A percentile compares a stretch with the other conserved stretches of the same genome.
These are phyloP conservation scores for Scytalidium sp. DNA, from an alignment of 2,329 filamentous ascomycete species.

Conservation along the genomic window DNA sequence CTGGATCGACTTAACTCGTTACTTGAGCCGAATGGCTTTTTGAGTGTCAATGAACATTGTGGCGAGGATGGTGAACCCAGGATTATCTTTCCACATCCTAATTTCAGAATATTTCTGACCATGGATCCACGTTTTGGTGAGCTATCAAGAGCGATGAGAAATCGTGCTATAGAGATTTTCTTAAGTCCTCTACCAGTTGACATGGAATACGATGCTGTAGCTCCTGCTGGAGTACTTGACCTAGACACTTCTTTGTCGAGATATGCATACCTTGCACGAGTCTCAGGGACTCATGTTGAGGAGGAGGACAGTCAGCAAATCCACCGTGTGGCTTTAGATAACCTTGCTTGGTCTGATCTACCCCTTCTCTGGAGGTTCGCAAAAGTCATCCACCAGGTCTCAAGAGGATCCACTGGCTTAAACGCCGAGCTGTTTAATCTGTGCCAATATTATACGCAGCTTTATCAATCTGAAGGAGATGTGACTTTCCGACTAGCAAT, in stretches of 20 bases:
- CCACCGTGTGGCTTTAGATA: conserved; percentile 24
- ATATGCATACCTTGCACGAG: conserved; percentile 20
- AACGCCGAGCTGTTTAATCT: conserved; percentile 2
- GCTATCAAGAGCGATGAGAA: conserved; percentile 93
- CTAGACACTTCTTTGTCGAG: conserved; percentile 24
- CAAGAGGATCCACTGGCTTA: neutral
- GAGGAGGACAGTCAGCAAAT: conserved; percentile 10
- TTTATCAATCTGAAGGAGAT: conserved; percentile 19
- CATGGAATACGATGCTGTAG: neutral
- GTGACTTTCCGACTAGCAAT: conserved; percentile 19
- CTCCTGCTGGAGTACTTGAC: conserved; percentile 1
- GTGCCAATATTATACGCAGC: conserved; percentile 16
- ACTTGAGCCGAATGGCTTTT: conserved; percentile 81
- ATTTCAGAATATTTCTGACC: conserved; percentile 91
- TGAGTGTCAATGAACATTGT: conserved; percentile 93
- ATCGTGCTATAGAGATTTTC: conserved; percentile 87
- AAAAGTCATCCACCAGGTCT: conserved; percentile 8
- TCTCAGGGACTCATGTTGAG: conserved; percentile 8
- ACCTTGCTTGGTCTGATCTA: conserved; percentile 27
- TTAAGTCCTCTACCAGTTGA: conserved; percentile 44
- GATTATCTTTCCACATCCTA: conserved; percentile 74
- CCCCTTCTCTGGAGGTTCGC: conserved; percentile 23
- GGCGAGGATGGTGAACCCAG: conserved; percentile 77
- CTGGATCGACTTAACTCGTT: conserved; percentile 92
- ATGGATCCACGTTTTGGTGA: conserved; percentile 92